Conservation (phyloP, 78 protist genomes). For the Cavenderia fasciculata region DNA sequence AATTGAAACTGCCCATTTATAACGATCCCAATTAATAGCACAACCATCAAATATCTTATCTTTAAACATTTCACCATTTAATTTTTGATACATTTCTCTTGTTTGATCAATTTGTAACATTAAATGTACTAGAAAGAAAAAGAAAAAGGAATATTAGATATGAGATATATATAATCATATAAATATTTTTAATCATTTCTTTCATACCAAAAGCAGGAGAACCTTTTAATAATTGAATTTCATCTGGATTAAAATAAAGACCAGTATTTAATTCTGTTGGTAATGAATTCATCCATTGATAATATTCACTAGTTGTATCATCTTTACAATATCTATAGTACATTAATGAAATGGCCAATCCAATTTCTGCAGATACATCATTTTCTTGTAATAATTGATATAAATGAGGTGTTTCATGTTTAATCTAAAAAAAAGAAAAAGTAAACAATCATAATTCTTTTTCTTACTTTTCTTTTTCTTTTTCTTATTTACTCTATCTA, state of each 20-base stretch:
- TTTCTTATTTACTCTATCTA: background rate
- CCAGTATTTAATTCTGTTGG: constrained; percentile 20
- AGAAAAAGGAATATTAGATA: too few species aligned
- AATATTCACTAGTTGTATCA: background rate
- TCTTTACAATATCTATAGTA: constrained; percentile 23
- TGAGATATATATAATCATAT: too few species aligned
- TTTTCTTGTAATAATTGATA: background rate
- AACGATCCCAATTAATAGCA: constrained; percentile 4
- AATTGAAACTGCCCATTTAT: constrained; percentile 38
- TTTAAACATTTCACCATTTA: background rate
- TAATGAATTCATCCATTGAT: constrained; percentile 23
- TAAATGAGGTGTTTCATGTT: background rate
- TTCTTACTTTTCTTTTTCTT: background rate
- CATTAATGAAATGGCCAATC: constrained; percentile 2
- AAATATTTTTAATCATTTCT: too few species aligned
- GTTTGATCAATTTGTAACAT: background rate
- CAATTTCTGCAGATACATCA: constrained; percentile 15
- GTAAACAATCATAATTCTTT: background rate
- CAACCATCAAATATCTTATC: background rate
- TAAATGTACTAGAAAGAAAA: too few species aligned
- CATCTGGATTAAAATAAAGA: background rate
- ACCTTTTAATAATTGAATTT: constrained; percentile 15
- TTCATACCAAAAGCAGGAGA: constrained; percentile 58
- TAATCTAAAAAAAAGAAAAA: background rate
- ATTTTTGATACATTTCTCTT: background rate